These are phyloP conservation scores for Podosphaera fusca DNA, from an alignment of 2,329 filamentous ascomycete species.

Conservation along the genomic window DNA sequence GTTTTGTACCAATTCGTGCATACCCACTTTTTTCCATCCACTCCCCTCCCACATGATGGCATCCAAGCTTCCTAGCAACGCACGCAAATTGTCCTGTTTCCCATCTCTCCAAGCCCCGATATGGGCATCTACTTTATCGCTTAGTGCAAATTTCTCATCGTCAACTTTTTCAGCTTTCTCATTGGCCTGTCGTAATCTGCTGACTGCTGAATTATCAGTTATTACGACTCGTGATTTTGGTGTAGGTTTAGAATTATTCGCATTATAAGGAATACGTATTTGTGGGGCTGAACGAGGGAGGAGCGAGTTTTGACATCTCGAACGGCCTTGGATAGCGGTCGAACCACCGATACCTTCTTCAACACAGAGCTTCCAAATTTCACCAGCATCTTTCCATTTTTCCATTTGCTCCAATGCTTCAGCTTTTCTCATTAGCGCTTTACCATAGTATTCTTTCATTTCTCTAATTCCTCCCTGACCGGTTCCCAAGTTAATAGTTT, in stretches of 20 bases:
- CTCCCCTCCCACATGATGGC: slow-evolving; percentile 75
- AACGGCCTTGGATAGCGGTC: slow-evolving; percentile 62
- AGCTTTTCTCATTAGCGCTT: slow-evolving; percentile 81
- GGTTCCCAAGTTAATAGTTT: slow-evolving; percentile 47
- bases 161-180: slow-evolving; percentile 66
- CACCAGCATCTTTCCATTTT: slow-evolving; percentile 65
- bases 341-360: slow-evolving; percentile 69
- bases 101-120: slow-evolving; percentile 68
- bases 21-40: slow-evolving; percentile 89
- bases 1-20: slow-evolving; percentile 79
- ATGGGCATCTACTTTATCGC: slow-evolving; percentile 63
- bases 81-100: slow-evolving; percentile 79
- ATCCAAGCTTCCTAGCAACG: slow-evolving; percentile 68
- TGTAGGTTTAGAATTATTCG: slow-evolving; percentile 22
- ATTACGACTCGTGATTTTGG: slow-evolving; percentile 16
- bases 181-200: slow-evolving; percentile 62
- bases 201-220: slow-evolving; percentile 52
- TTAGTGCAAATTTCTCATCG: slow-evolving; percentile 76
- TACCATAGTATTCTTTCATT: slow-evolving; percentile 84
- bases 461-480: slow-evolving; percentile 44
- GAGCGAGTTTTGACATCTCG: slow-evolving; percentile 73
- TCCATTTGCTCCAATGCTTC: slow-evolving; percentile 92
- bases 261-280: slow-evolving; percentile 14
- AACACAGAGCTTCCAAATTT: slow-evolving; percentile 62
- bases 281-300: slow-evolving; percentile 35